These are phyloP conservation scores for Balamuthia mandrillaris DNA, from an alignment of 208 protist genomes.

Conservation along the genomic window DNA sequence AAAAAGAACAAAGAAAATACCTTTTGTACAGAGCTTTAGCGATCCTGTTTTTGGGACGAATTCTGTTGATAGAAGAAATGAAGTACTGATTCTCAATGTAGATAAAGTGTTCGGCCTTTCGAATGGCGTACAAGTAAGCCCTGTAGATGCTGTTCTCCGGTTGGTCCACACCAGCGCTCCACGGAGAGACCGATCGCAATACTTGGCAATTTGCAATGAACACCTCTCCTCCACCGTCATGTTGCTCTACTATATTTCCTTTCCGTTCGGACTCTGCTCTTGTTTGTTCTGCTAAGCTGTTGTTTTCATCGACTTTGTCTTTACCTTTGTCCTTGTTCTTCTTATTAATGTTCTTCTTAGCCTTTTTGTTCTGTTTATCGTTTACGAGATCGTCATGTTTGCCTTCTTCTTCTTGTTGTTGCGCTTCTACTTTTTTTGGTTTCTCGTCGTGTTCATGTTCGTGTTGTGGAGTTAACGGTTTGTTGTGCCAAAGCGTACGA, in stretches of 20 bases:
- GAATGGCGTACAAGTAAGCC: slow-evolving; percentile 49
- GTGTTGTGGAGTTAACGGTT: too few relatives aligned
- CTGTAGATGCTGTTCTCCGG: not conserved
- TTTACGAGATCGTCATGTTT: too few relatives aligned
- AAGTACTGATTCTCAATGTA: slow-evolving; percentile 64
- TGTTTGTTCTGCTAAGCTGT: too few relatives aligned
- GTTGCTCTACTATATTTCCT: slow-evolving; percentile 42
- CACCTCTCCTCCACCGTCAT: too few relatives aligned
- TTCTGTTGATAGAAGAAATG: slow-evolving; percentile 23
- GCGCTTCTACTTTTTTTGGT: too few relatives aligned
- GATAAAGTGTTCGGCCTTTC: slow-evolving; percentile 54
- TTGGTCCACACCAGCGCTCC: not conserved
- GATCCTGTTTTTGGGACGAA: slow-evolving; percentile 45
- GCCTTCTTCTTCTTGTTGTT: too few relatives aligned
- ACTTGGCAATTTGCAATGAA: not conserved
- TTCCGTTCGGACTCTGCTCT: slow-evolving; percentile 42
- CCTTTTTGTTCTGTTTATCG: too few relatives aligned
- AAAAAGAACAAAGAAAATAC: not conserved
- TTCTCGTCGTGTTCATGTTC: too few relatives aligned
- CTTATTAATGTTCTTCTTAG: too few relatives aligned
- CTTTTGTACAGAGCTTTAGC: slow-evolving; percentile 40
- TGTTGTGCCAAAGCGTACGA: too few relatives aligned
- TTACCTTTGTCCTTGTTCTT: too few relatives aligned
- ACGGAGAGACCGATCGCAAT: not conserved
- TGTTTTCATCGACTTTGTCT: not conserved